Percentiles rank a stretch among this genome's conserved stretches.
phyloP scores from a whole-genome alignment of 2,329 filamentous ascomycete genomes.

The Calonectria pseudoturangicola region DNA sequence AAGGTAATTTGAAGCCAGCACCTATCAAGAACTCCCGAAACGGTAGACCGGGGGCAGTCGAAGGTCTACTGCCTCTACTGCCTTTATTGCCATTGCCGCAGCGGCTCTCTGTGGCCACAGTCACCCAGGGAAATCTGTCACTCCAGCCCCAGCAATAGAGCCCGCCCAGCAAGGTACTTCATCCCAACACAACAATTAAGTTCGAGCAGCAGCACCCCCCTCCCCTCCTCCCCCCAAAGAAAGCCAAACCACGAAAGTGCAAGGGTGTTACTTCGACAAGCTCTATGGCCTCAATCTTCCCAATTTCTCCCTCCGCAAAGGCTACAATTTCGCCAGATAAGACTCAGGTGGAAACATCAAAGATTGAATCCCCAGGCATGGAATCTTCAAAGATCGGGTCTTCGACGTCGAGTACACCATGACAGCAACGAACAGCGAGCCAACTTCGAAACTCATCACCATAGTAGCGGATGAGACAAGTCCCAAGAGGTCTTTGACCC shows the following conservation, averaged over 20 bases:
- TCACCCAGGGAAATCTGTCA: constrained; percentile 65
- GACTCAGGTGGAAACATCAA: constrained; percentile 65
- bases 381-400: constrained; percentile 59
- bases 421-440: no score
- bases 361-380: constrained; percentile 52
- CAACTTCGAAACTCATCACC: constrained; percentile 14
- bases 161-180: constrained; percentile 59
- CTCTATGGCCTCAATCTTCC: constrained; percentile 63
- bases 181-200: constrained; percentile 59
- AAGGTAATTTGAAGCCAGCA: constrained; percentile 88
- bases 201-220: constrained; percentile 53
- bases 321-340: constrained; percentile 75
- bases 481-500: constrained; percentile 92
- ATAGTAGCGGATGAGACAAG: constrained; percentile 83
- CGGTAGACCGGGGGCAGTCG: constrained; percentile 67
- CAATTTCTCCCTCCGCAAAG: constrained; percentile 65
- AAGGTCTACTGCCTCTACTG: constrained; percentile 66
- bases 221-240: constrained; percentile 57
- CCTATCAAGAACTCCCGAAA: constrained; percentile 72
- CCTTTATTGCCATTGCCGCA: constrained; percentile 68
- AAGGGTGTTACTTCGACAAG: constrained; percentile 72
- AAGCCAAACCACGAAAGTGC: constrained; percentile 78
- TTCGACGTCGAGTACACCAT: not conserved
- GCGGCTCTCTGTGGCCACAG: constrained; percentile 65
- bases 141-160: constrained; percentile 56